These are phyloP conservation scores for Clavispora phyllophila DNA, from an alignment of 805 yeast genomes.

Conservation along the genomic window DNA sequence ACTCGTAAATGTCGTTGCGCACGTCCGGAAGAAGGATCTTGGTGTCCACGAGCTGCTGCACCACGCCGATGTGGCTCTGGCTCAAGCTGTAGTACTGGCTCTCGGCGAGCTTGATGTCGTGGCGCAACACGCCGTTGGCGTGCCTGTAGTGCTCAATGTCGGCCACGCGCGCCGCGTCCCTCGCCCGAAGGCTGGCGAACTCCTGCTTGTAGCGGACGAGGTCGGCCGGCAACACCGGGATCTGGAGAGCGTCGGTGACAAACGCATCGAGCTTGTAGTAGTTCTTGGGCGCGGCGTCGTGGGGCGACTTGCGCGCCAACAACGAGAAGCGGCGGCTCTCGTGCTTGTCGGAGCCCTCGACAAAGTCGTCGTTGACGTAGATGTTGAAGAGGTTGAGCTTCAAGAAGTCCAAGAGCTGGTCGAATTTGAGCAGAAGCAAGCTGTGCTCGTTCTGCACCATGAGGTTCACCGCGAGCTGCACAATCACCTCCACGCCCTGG, in stretches of 20 bases:
- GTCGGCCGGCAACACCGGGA: slow-evolving; percentile 68
- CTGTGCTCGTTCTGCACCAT: slow-evolving; percentile 63
- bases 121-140: slow-evolving; percentile 66
- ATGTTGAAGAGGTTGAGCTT: slow-evolving; percentile 75
- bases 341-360: slow-evolving; percentile 10
- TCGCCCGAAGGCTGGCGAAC: slow-evolving; percentile 63
- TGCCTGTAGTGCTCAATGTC: slow-evolving; percentile 57
- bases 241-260: slow-evolving; percentile 71
- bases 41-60: slow-evolving; percentile 80
- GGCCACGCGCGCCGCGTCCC: slow-evolving; percentile 59
- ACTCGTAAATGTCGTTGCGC: slow-evolving; percentile 65
- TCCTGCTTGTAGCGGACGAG: slow-evolving; percentile 69
- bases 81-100: slow-evolving; percentile 63
- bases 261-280: slow-evolving; percentile 66
- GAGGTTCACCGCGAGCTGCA: slow-evolving; percentile 79
- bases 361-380: slow-evolving; percentile 46
- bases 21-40: slow-evolving; percentile 72
- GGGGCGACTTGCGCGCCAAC: slow-evolving; percentile 19
- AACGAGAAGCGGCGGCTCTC: slow-evolving; percentile 14
- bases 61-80: slow-evolving; percentile 78
- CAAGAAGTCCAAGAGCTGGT: slow-evolving; percentile 66
- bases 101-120: slow-evolving; percentile 70
- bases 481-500: slow-evolving; percentile 84
- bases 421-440: slow-evolving; percentile 64
- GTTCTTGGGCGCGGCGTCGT: slow-evolving; percentile 8